Evolutionary conservation across 768 basidiomycete genomes (phyloP), one percentile per base, ranked within the genome.

Genomic region (Panaeolus cyanescens): DNA sequence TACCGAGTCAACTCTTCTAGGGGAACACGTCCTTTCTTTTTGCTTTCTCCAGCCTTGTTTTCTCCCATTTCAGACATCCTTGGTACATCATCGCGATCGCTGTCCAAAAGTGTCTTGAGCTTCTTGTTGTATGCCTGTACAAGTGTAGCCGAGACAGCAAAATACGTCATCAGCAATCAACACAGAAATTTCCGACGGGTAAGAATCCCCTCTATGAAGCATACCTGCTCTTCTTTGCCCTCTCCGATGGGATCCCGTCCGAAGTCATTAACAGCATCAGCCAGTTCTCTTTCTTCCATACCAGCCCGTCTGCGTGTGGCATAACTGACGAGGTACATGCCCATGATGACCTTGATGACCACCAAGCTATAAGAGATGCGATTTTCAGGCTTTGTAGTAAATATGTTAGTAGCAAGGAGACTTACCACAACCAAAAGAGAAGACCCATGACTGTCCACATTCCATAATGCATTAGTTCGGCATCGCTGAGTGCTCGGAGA

Each of bases 241-340:
- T 96, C 95, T 9, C 95, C 95, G 19, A 98, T 91, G 0, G 94
- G 92, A 69, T 93, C 82, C n/a, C 95, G 83, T 3, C 92, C 95
- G 70, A 90, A 95, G 70, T 95, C 87, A 67, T 98, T 97, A 13
- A 96, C 79, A 2, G 70, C 79, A 70, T 98, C 95, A 17, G 84
- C 90, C 19, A 81, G 80, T 59, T 84, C 87, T 54, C 93, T 86
- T 34, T 80, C 84, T 54, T 93, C 92, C 90, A 93, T 91, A 3
- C 89, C 92, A 2, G 83, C 83, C 53, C 85, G 83, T 55, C 95
- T 80, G 40, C 83, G 77, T 0, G 89, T 86, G 3, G 95, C 95
- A 71, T 92, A 96, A 60, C 89, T 90, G 12, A 96, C 82, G 3
- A 98, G 79, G 62, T 92, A 89, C 4, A 96, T 86, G 2, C 96